Percentiles rank a stretch among this genome's conserved stretches.
Conservation (phyloP, 2,329 filamentous ascomycete species). For the Aspergillus pseudonomiae region DNA sequence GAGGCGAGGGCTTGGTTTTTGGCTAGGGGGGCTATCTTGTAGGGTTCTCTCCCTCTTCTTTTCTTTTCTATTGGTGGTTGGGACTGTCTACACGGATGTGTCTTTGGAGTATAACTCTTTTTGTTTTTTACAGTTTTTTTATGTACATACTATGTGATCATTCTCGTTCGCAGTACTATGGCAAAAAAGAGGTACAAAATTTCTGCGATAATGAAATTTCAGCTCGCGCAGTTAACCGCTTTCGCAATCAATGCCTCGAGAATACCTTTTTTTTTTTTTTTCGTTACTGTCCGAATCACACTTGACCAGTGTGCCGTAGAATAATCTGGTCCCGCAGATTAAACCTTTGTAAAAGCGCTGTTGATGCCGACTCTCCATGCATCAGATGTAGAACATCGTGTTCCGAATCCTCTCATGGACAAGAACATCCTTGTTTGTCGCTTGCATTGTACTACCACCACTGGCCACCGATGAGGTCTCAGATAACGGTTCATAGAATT, state of each 20-base stretch:
- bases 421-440: not conserved
- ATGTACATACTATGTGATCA: not conserved
- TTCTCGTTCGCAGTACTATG: not conserved
- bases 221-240: not conserved
- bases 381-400: not conserved
- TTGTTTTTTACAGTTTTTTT: not conserved
- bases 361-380: not conserved
- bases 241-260: not conserved
- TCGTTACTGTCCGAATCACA: not conserved
- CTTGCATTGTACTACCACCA: not conserved
- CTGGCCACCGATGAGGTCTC: not conserved
- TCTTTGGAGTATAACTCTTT: not conserved
- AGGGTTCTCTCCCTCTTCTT: not conserved
- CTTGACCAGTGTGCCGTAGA: not conserved
- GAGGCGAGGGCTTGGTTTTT: slow-evolving; percentile 30
- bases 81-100: not conserved
- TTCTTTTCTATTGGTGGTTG: not conserved
- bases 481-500: not conserved
- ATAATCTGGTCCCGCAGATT: not conserved
- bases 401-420: not conserved
- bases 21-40: slow-evolving; percentile 21
- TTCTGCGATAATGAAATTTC: not conserved
- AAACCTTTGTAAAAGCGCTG: not conserved
- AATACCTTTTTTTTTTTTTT: too few relatives aligned
- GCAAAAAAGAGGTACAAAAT: not conserved